phyloP scores from a whole-genome alignment of 306 rosid genomes.

The Cucurbita maxima region DNA sequence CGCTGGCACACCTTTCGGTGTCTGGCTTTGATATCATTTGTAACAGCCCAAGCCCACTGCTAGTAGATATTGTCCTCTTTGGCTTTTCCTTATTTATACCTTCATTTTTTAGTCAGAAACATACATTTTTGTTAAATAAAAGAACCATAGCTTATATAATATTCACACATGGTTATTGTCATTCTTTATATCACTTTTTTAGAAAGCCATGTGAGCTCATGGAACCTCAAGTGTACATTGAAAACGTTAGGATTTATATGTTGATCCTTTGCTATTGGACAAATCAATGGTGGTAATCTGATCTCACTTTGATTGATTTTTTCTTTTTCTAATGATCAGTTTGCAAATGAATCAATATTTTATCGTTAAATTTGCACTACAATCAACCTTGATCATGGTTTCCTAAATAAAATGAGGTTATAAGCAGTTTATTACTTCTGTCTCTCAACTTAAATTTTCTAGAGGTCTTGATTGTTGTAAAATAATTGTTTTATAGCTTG shows the following conservation, averaged over 20 bases:
- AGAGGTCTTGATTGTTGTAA: conserved; percentile 5
- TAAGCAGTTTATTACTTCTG: neutral
- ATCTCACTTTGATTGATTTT: neutral
- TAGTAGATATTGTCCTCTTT: too few species aligned
- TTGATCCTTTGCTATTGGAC: neutral
- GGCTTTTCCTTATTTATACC: too few species aligned
- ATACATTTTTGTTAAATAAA: neutral
- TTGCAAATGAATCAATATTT: neutral
- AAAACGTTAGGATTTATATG: neutral
- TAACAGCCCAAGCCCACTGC: too few species aligned
- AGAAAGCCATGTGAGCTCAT: neutral
- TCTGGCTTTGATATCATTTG: too few species aligned
- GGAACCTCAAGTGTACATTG: neutral
- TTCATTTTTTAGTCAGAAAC: neutral
- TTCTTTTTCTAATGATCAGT: neutral
- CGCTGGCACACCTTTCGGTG: too few species aligned
- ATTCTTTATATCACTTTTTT: neutral
- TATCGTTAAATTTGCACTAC: neutral
- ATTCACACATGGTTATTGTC: neutral
- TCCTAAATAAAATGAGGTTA: neutral
- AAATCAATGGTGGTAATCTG: neutral
- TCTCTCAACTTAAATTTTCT: neutral
- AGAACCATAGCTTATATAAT: neutral
- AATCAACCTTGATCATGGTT: neutral
- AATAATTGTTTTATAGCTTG: conserved; percentile 48